Conservation (phyloP, 208 protist genomes). For the Wallacemonas sp. region DNA sequence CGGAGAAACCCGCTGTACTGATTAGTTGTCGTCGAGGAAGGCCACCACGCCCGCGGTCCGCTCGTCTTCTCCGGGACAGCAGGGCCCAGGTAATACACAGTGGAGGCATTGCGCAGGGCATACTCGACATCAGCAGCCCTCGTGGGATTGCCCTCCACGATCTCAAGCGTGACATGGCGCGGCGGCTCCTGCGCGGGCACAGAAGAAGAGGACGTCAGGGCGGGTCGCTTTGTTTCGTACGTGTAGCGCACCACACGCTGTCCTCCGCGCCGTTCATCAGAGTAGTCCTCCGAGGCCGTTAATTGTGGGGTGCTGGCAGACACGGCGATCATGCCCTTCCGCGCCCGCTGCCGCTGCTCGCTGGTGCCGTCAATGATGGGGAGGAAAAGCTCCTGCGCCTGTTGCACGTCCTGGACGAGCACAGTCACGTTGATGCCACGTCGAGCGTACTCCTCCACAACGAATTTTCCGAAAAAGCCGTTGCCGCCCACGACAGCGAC, state of each 20-base stretch:
- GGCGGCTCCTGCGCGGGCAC: background rate
- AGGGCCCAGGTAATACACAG: conserved; percentile 54
- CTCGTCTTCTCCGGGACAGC: conserved; percentile 29
- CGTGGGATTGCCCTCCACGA: conserved; percentile 51
- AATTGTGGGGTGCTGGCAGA: conserved; percentile 20
- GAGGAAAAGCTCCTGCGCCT: conserved; percentile 45
- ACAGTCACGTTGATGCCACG: conserved; percentile 68
- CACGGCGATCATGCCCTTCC: conserved; percentile 13
- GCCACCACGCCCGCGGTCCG: background rate
- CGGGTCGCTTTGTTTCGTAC: conserved; percentile 10
- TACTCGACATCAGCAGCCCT: conserved; percentile 42
- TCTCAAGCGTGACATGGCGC: conserved; percentile 36
- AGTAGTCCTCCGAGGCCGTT: conserved; percentile 18
- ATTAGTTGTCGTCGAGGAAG: background rate
- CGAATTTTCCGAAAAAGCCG: conserved; percentile 51
- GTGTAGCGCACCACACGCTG: conserved; percentile 39
- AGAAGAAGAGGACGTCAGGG: background rate
- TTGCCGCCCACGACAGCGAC: conserved; percentile 59
- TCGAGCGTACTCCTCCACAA: conserved; percentile 68
- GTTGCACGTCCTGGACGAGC: conserved; percentile 40
- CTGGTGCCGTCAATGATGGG: conserved; percentile 39
- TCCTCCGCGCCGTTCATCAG: conserved; percentile 13
- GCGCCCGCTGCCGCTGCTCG: conserved; percentile 21
- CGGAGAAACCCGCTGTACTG: conserved; percentile 45
- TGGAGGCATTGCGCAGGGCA: conserved; percentile 46